Evolutionary conservation across 805 yeast genomes (phyloP), one percentile per base, ranked within the genome.

Genomic region (Cephaloascus fragrans): DNA sequence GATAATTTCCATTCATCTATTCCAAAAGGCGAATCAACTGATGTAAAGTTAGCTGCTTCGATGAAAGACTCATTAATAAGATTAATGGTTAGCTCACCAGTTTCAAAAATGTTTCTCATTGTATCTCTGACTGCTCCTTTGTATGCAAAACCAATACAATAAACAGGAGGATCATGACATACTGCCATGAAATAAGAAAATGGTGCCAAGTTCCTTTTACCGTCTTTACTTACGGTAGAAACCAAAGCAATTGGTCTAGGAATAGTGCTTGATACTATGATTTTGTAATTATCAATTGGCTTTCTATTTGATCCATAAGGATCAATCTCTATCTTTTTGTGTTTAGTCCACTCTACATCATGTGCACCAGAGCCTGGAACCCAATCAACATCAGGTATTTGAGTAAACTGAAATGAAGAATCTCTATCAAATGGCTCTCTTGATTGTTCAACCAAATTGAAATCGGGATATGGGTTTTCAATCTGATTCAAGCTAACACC

Each of bases 321-420:
- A 48, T 75, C 79, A 39, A 77, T 52, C 33, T 57, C 55, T 4
- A 74, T 39, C 48, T 74, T 77, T 37, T 58, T 51, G 51, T 68
- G 63, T 4, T 50, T 39, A 39, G 59, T 56, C 79, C 79, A 74
- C 12, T 56, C 64, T 18, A 58, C 58, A 34, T 55, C 52, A 32
- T 38, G 59, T 18, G 79, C 74, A 4, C 80, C 80, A 9, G 61
- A 48, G 3, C 77, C 78, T 5, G 61, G 58, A 26, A 41, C 48
- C 81, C 80, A 75, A n/a, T n/a, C n/a, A n/a, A n/a, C n/a, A 12
- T 45, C 40, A 0, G 62, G 62, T 18, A 47, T 41, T 36, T 51
- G 42, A 14, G 61, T 52, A 36, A 43, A 39, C 8, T 38, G n/a
- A n/a, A n/a, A n/a, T n/a, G n/a, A n/a, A n/a, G n/a, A n/a, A 38